Percentiles rank a stretch among this genome's conserved stretches.
Evolutionary conservation across 306 rosid species (phyloP).

Genomic region (Dalbergia cochinchinensis): DNA sequence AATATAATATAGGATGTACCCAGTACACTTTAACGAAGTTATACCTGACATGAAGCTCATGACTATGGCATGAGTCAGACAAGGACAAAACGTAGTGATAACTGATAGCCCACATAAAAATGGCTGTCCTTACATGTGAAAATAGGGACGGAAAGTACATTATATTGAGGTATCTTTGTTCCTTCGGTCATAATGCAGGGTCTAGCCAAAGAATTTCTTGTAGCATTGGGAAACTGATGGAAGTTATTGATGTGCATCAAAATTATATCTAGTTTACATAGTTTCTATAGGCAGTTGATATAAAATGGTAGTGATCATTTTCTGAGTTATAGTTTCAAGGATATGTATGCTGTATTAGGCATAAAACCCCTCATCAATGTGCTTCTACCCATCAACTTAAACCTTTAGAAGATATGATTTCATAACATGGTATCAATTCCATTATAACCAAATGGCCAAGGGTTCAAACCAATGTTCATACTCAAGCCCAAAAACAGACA

Average conservation of each 20-base stretch:
- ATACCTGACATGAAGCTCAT: conserved; percentile 40
- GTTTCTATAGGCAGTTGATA: too few relatives aligned
- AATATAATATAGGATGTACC: conserved; percentile 4
- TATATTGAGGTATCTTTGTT: conserved; percentile 37
- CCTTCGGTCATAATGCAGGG: conserved; percentile 16
- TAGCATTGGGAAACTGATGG: background rate
- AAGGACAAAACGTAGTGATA: conserved; percentile 39
- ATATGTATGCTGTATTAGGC: too few relatives aligned
- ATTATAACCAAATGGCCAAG: too few relatives aligned
- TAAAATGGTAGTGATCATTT: too few relatives aligned
- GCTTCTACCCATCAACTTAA: too few relatives aligned
- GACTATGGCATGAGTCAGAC: conserved; percentile 46
- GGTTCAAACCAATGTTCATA: too few relatives aligned
- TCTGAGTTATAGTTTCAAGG: too few relatives aligned
- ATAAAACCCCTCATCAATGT: too few relatives aligned
- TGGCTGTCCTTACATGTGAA: conserved; percentile 4
- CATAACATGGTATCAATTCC: too few relatives aligned
- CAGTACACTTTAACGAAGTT: conserved; percentile 11
- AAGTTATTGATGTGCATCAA: background rate
- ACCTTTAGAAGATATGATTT: too few relatives aligned
- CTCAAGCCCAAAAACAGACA: too few relatives aligned
- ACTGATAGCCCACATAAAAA: conserved; percentile 5
- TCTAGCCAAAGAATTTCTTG: conserved; percentile 26
- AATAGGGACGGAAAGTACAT: conserved; percentile 12
- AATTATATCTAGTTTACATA: too few relatives aligned